phyloP scores from a whole-genome alignment of 257 asterid genomes.

The Salvia hispanica region DNA sequence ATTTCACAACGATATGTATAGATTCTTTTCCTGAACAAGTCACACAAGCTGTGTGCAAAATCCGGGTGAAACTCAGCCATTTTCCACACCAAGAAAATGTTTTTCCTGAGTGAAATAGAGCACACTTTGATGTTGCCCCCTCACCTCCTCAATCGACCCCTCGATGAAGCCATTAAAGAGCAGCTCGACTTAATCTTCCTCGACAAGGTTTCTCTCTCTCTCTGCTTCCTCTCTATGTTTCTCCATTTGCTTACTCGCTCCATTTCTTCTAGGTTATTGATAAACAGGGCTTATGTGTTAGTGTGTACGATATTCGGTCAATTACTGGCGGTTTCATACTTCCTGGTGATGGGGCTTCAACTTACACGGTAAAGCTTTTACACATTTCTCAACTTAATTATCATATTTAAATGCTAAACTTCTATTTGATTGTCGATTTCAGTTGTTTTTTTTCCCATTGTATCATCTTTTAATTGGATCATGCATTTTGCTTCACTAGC shows the following conservation, averaged over 20 bases:
- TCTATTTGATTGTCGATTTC: neutral
- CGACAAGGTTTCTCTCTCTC: constrained; percentile 59
- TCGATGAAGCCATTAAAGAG: constrained; percentile 69
- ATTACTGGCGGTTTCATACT: constrained; percentile 75
- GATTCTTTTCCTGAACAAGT: too few species aligned
- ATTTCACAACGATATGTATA: too few species aligned
- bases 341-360: constrained; percentile 85
- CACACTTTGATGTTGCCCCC: constrained; percentile 69
- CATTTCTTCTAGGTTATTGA: constrained; percentile 55
- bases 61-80: too few species aligned
- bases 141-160: constrained; percentile 56
- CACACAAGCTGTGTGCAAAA: too few species aligned
- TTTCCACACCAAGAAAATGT: constrained; percentile 40
- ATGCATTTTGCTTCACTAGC: neutral
- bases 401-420: neutral
- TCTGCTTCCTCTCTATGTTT: neutral
- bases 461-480: neutral
- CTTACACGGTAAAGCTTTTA: constrained; percentile 60
- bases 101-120: constrained; percentile 69
- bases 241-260: constrained; percentile 2
- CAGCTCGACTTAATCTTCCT: constrained; percentile 70
- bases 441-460: neutral
- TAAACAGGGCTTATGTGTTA: constrained; percentile 66
- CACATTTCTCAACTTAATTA: too few species aligned
- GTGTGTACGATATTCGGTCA: constrained; percentile 72